Conservation (phyloP, 2,329 filamentous ascomycete species). For the Microcyclosporella mali region DNA sequence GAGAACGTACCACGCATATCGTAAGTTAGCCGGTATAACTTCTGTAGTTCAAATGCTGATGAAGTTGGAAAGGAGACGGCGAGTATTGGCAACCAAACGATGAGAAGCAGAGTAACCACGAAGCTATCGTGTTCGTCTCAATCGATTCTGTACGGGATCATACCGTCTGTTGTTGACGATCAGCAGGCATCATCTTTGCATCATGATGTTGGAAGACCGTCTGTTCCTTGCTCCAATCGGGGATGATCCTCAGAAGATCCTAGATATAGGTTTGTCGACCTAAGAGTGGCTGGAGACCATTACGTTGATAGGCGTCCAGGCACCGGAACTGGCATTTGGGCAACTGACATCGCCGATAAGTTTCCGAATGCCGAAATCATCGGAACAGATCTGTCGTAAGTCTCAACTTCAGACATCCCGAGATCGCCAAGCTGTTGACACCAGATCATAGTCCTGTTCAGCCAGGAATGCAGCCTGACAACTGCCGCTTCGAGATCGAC, state of each 20-base stretch:
- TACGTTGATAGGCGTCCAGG: slow-evolving; percentile 7
- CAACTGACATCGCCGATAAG: slow-evolving; percentile 30
- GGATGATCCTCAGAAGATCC: slow-evolving; percentile 23
- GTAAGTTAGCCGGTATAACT: slow-evolving; percentile 15
- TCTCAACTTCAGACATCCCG: slow-evolving; percentile 15
- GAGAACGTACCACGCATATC: slow-evolving; percentile 32
- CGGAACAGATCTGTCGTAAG: slow-evolving; percentile 35
- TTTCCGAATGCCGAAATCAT: slow-evolving; percentile 31
- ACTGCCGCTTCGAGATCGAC: slow-evolving; percentile 42
- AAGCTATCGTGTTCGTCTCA: slow-evolving; percentile 23
- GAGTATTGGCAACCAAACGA: slow-evolving; percentile 36
- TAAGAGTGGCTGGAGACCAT: not conserved
- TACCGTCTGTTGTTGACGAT: not conserved
- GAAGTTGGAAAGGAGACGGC: slow-evolving; percentile 22
- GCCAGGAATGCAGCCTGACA: slow-evolving; percentile 29
- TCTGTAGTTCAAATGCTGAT: slow-evolving; percentile 1
- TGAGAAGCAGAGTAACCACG: slow-evolving; percentile 25
- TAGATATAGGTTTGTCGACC: slow-evolving; percentile 38
- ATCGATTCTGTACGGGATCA: not conserved
- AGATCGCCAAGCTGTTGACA: too few relatives aligned
- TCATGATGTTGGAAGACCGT: slow-evolving; percentile 28
- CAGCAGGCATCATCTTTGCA: slow-evolving; percentile 37
- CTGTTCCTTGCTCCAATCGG: slow-evolving; percentile 29
- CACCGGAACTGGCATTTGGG: slow-evolving; percentile 43
- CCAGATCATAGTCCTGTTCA: slow-evolving; percentile 14